Conservation (phyloP, 108 stramenopile genomes). For the Seminavis robusta region DNA sequence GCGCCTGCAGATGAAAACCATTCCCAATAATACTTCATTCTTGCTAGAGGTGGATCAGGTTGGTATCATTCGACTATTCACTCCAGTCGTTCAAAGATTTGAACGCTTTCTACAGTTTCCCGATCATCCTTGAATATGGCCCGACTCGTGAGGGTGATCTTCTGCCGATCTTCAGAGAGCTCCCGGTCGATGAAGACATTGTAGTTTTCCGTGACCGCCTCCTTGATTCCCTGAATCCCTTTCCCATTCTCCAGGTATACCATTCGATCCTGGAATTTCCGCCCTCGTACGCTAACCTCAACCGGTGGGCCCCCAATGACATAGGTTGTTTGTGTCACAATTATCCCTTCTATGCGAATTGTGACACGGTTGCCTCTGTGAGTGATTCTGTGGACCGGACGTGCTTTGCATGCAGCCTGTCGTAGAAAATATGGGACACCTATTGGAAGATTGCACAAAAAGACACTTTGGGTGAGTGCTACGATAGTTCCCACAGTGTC, state of each 20-base stretch:
- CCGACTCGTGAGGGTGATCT: conserved; percentile 18
- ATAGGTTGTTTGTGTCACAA: conserved; percentile 49
- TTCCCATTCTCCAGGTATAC: conserved; percentile 22
- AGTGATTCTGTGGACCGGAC: conserved; percentile 42
- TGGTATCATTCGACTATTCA: too few species aligned
- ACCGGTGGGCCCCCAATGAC: conserved; percentile 43
- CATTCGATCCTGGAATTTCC: conserved; percentile 42
- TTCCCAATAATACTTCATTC: too few species aligned
- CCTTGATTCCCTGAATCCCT: conserved; percentile 40
- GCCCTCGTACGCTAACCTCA: conserved; percentile 32
- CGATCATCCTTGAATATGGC: conserved; percentile 25
- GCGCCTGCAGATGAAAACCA: too few species aligned
- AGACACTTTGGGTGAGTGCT: too few species aligned
- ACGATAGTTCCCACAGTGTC: too few species aligned
- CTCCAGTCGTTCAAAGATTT: conserved; percentile 31
- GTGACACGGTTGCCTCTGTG: conserved; percentile 29
- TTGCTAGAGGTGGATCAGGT: too few species aligned
- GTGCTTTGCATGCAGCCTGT: conserved; percentile 40
- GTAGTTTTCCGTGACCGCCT: conserved; percentile 40
- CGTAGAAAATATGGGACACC: conserved; percentile 55
- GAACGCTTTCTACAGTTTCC: conserved; percentile 20
- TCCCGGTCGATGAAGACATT: conserved; percentile 23
- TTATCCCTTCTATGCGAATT: conserved; percentile 50
- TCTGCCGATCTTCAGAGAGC: conserved; percentile 25
- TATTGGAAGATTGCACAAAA: too few species aligned